A percentile compares a stretch with the other conserved stretches of the same genome.
phyloP scores from a whole-genome alignment of 2,329 filamentous ascomycete genomes.

The Magnaporthales sp. region DNA sequence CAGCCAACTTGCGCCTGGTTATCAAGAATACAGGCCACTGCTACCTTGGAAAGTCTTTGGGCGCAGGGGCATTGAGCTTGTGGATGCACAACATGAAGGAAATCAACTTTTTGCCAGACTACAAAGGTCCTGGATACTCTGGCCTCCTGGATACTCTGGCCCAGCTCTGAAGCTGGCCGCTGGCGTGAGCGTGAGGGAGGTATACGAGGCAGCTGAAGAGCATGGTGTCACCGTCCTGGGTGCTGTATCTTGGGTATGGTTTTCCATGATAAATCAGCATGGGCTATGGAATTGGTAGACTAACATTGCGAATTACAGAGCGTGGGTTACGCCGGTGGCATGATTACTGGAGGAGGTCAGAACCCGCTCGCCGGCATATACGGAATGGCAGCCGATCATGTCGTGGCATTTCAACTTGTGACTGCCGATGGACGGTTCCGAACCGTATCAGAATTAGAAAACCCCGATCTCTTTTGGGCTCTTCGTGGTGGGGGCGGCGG shows the following conservation, averaged over 20 bases:
- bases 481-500: constrained; percentile 34
- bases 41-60: constrained; percentile 29
- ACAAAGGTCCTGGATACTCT: constrained; percentile 14
- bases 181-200: constrained; percentile 39
- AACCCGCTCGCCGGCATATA: constrained; percentile 40
- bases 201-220: constrained; percentile 38
- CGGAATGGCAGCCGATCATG: constrained; percentile 40
- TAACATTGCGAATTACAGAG: constrained; percentile 18
- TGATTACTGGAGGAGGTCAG: constrained; percentile 42
- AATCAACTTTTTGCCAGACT: constrained; percentile 36
- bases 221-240: constrained; percentile 32
- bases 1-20: constrained; percentile 36
- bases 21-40: constrained; percentile 46
- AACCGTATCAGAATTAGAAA: constrained; percentile 26
- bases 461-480: constrained; percentile 41
- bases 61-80: constrained; percentile 27
- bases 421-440: constrained; percentile 34
- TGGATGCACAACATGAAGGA: constrained; percentile 21
- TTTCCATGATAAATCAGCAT: neutral
- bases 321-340: constrained; percentile 42
- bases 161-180: constrained; percentile 34
- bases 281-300: constrained; percentile 2
- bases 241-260: neutral
- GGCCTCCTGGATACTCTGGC: constrained; percentile 10
- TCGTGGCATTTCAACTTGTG: constrained; percentile 38